Evolutionary conservation across 2,329 filamentous ascomycete species (phyloP).

Genomic region (Erysiphe pulchra): DNA sequence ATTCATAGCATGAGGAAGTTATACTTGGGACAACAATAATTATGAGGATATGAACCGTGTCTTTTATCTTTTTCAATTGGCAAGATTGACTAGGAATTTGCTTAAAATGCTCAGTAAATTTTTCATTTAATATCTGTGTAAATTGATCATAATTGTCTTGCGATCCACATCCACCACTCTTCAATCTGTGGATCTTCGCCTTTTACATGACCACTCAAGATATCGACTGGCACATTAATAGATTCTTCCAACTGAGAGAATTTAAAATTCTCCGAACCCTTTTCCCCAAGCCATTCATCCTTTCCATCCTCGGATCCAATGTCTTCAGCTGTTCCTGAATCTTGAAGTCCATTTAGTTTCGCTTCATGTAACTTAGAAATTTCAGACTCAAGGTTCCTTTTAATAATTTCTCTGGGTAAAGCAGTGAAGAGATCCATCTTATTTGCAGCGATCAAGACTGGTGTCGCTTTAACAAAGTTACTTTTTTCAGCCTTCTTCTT

Average conservation of each 20-base stretch:
- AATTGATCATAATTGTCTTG: too few species aligned
- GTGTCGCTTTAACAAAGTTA: slow-evolving; percentile 31
- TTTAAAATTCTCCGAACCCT: slow-evolving; percentile 48
- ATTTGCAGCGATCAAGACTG: slow-evolving; percentile 71
- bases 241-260: slow-evolving; percentile 58
- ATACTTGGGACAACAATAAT: too few species aligned
- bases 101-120: too few species aligned
- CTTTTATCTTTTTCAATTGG: too few species aligned
- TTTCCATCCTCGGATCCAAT: slow-evolving; percentile 33
- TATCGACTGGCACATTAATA: slow-evolving; percentile 52
- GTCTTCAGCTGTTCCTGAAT: slow-evolving; percentile 40
- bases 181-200: slow-evolving; percentile 42
- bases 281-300: slow-evolving; percentile 65
- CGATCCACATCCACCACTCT: slow-evolving; percentile 77
- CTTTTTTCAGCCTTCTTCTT: slow-evolving; percentile 40
- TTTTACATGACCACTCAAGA: slow-evolving; percentile 49
- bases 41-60: too few species aligned
- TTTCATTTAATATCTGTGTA: too few species aligned
- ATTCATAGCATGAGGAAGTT: too few species aligned
- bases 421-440: slow-evolving; percentile 93
- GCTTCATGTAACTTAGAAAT: slow-evolving; percentile 53
- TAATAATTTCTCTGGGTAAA: slow-evolving; percentile 52
- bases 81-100: too few species aligned
- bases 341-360: slow-evolving; percentile 55
- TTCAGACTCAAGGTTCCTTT: slow-evolving; percentile 51